Conservation (phyloP, 306 rosid genomes). For the Pterocarpus macrocarpus region DNA sequence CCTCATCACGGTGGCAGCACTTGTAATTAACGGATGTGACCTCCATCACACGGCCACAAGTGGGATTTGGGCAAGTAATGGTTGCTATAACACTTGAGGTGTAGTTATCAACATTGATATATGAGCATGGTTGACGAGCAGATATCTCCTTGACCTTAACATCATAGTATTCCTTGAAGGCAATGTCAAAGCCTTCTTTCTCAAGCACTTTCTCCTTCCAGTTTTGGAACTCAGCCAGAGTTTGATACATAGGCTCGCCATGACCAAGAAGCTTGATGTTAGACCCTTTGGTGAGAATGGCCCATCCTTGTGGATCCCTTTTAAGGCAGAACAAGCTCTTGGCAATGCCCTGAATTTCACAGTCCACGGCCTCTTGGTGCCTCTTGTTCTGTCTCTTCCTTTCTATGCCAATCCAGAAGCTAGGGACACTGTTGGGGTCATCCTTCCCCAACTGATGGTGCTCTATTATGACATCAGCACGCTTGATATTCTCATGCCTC, state of each 20-base stretch:
- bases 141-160: slow-evolving; percentile 44
- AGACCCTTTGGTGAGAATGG: slow-evolving; percentile 46
- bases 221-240: slow-evolving; percentile 37
- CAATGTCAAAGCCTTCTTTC: slow-evolving; percentile 46
- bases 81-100: slow-evolving; percentile 45
- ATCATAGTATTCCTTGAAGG: slow-evolving; percentile 44
- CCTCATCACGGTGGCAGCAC: slow-evolving; percentile 49
- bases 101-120: neutral
- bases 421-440: slow-evolving; percentile 12
- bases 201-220: slow-evolving; percentile 43
- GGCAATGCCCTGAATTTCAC: slow-evolving; percentile 38
- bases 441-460: slow-evolving; percentile 41
- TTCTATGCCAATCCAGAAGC: slow-evolving; percentile 51
- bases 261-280: slow-evolving; percentile 42
- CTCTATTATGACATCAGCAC: slow-evolving; percentile 44
- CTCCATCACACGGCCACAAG: slow-evolving; percentile 50
- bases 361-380: slow-evolving; percentile 32
- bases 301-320: slow-evolving; percentile 53
- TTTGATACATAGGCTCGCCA: slow-evolving; percentile 44
- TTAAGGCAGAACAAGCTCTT: slow-evolving; percentile 40
- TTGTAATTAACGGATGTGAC: slow-evolving; percentile 44
- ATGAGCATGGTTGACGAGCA: slow-evolving; percentile 29
- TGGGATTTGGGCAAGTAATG: slow-evolving; percentile 50
- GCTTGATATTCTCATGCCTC: slow-evolving; percentile 28
- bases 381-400: slow-evolving; percentile 51